Evolutionary conservation across 2,329 filamentous ascomycete species (phyloP).

Genomic region (Coniochaeta sp.): DNA sequence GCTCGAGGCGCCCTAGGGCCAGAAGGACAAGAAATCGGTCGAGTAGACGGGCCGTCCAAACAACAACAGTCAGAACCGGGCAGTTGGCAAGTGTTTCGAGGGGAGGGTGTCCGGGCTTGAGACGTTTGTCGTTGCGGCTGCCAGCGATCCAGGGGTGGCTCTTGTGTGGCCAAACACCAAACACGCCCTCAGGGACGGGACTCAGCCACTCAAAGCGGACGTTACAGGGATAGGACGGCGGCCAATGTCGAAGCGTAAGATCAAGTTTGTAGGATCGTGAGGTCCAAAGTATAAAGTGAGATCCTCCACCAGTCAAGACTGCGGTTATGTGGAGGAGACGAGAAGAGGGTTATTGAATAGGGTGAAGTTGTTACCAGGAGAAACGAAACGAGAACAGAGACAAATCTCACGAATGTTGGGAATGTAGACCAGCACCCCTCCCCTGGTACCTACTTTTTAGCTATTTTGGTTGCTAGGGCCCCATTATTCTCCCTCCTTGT

Average conservation of each 20-base stretch:
- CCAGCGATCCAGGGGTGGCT: not conserved
- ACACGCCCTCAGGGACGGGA: not conserved
- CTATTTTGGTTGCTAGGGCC: not conserved
- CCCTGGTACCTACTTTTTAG: too few relatives aligned
- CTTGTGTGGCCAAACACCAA: not conserved
- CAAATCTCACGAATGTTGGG: not conserved
- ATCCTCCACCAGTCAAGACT: not conserved
- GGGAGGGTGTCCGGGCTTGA: not conserved
- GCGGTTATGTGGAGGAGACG: not conserved
- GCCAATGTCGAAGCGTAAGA: not conserved
- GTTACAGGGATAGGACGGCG: not conserved
- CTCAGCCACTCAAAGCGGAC: not conserved
- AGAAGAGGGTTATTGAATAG: not conserved
- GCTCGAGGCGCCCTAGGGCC: not conserved
- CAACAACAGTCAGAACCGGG: not conserved
- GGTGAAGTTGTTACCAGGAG: not conserved
- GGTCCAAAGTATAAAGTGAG: not conserved
- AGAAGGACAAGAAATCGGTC: not conserved
- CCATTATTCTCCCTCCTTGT: not conserved
- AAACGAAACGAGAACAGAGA: not conserved
- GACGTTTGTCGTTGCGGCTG: conserved; percentile 1
- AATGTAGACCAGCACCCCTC: not conserved
- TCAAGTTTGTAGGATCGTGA: not conserved
- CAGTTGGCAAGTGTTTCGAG: not conserved
- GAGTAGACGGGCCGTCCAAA: not conserved